Evolutionary conservation across 192 early-diverging fungal species (phyloP), one percentile per base, ranked within the genome.

Genomic region (Thamnidium elegans): DNA sequence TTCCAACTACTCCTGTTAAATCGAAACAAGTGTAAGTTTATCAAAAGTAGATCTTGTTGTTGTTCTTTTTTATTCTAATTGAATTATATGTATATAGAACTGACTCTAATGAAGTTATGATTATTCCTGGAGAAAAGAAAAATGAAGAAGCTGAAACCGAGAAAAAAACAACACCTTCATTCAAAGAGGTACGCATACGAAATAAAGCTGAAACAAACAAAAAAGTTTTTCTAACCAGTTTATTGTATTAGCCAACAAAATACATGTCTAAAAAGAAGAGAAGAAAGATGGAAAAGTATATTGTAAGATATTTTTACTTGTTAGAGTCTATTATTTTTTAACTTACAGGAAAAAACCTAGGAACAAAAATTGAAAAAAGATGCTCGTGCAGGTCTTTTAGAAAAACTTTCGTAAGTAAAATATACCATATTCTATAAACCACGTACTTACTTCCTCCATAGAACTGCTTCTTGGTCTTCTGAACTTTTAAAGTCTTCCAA

Each of bases 291-390:
- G 87, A 91, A 55, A 89, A 89, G 60, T 92, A 89, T 75, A 87
- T 92, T 74, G 90, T 83, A 82, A 65, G 79, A 44, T 26, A 26
- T 26, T 26, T 26, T 26, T 26, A 39, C 36, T 1, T 23, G 8
- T 76, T 19, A 20, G 13, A 6, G 47, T 58, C 43, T 9, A 45
- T 2, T n/a, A 7, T 53, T 26, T 13, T 48, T 14, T 9, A 7
- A 51, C 13, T 36, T 39, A 30, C 19, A 13, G 1, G 32, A 19
- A 61, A 74, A 74, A 10, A 23, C 11, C 1, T 43, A 86, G 84
- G 84, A 90, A 58, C 86, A 89, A 79, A 90, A 92, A 73, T 67
- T 91, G 67, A 89, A 91, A 71, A 92, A 92, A 71, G 89, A 90
- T 50, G 85, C 87, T 60, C 76, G 89, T 23, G 86, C 78, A 7